A percentile compares a stretch with the other conserved stretches of the same genome.
Conservation (phyloP, 2,329 filamentous ascomycete species). For the Botrytis porri region DNA sequence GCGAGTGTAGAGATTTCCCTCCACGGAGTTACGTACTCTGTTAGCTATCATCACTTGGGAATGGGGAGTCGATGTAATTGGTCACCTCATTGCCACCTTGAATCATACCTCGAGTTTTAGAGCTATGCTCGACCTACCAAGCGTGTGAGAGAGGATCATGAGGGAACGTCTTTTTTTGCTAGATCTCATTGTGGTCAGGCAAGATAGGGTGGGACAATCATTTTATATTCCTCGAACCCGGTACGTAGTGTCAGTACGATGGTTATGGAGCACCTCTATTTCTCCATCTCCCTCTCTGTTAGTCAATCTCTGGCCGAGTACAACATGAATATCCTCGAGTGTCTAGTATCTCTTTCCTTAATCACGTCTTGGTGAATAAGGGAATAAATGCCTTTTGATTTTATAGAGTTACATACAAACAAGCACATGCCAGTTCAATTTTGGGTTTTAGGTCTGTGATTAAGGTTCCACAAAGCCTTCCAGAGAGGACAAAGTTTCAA, state of each 20-base stretch:
- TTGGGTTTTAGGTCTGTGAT: not conserved
- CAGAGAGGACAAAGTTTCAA: constrained; percentile 3
- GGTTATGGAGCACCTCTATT: not conserved
- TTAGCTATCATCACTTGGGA: not conserved
- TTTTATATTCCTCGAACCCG: not conserved
- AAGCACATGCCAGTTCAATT: not conserved
- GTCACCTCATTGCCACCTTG: not conserved
- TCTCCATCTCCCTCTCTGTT: not conserved
- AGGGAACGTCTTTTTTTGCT: not conserved
- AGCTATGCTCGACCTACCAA: not conserved
- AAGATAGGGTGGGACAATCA: not conserved
- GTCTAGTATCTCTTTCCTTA: not conserved
- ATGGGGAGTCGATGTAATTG: not conserved
- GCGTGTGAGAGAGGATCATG: not conserved
- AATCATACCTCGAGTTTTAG: not conserved
- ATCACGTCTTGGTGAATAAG: not conserved
- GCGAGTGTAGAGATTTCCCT: not conserved
- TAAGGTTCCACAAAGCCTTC: not conserved
- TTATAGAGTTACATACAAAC: not conserved
- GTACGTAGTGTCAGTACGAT: not conserved
- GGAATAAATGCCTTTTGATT: not conserved
- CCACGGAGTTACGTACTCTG: not conserved
- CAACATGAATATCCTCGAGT: not conserved
- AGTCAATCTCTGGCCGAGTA: not conserved
- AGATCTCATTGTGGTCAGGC: not conserved